Conservation (phyloP, 352 stramenopile species). For the Phytophthora crassamura region DNA sequence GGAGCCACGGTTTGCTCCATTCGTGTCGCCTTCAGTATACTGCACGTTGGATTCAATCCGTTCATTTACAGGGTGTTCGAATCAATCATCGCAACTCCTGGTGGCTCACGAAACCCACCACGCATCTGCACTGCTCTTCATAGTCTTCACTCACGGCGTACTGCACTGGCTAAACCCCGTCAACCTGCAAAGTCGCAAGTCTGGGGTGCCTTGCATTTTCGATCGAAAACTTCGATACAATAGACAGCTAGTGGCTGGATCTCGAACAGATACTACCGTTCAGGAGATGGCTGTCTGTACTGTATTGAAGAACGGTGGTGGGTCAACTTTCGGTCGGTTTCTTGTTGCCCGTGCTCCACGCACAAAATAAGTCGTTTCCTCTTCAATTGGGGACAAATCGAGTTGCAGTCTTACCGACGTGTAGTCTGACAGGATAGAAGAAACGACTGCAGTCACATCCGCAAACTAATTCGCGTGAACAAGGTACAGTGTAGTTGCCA, state of each 20-base stretch:
- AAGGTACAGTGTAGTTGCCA: too few species aligned
- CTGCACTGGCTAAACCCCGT: background rate
- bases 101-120: too few species aligned
- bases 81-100: too few species aligned
- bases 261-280: background rate
- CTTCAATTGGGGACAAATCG: background rate
- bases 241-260: constrained; percentile 6
- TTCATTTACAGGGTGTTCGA: too few species aligned
- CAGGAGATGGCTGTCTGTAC: background rate
- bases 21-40: too few species aligned
- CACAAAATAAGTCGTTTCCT: background rate
- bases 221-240: constrained; percentile 3
- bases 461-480: too few species aligned
- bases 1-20: too few species aligned
- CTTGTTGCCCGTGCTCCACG: constrained; percentile 1
- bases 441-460: background rate
- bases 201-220: constrained; percentile 1
- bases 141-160: background rate
- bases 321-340: constrained; percentile 3
- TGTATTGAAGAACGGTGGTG: background rate
- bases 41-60: too few species aligned
- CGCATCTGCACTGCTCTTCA: too few species aligned
- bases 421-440: background rate
- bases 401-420: background rate
- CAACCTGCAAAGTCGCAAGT: background rate